phyloP scores from a whole-genome alignment of 148 eudicot genomes.

The Arbutus unedo region DNA sequence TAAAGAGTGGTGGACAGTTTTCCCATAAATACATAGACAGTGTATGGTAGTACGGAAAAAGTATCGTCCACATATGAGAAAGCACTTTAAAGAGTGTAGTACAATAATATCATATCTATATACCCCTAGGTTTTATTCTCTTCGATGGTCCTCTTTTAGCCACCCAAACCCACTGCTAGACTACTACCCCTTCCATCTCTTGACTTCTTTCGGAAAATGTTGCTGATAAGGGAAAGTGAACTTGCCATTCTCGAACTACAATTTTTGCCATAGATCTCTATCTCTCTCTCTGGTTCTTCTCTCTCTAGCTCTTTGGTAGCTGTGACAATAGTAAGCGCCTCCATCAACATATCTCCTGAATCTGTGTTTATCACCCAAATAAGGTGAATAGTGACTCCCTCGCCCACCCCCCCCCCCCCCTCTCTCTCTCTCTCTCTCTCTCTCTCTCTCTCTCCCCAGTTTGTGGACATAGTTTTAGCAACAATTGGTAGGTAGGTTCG shows the following conservation, averaged over 20 bases:
- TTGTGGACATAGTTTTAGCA: neutral
- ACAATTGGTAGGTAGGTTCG: neutral
- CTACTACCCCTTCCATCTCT: neutral
- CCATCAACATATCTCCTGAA: neutral
- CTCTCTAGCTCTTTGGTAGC: neutral
- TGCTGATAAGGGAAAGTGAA: neutral
- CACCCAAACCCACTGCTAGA: neutral
- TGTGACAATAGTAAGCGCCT: neutral
- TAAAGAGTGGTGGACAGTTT: too few relatives aligned
- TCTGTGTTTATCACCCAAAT: neutral
- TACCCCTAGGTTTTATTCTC: neutral
- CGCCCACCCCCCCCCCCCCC: too few relatives aligned
- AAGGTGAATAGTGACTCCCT: neutral
- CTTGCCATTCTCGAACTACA: neutral
- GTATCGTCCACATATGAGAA: too few relatives aligned
- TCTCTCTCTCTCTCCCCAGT: neutral
- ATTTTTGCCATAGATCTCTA: neutral
- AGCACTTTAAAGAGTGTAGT: too few relatives aligned
- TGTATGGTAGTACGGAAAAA: too few relatives aligned
- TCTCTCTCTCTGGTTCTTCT: neutral
- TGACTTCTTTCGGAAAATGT: neutral
- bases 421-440: neutral
- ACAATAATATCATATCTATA: too few relatives aligned
- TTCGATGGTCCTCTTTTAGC: neutral
- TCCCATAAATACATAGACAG: too few relatives aligned